These are phyloP conservation scores for Botrytis aclada DNA, from an alignment of 2,329 filamentous ascomycete genomes.

Conservation along the genomic window DNA sequence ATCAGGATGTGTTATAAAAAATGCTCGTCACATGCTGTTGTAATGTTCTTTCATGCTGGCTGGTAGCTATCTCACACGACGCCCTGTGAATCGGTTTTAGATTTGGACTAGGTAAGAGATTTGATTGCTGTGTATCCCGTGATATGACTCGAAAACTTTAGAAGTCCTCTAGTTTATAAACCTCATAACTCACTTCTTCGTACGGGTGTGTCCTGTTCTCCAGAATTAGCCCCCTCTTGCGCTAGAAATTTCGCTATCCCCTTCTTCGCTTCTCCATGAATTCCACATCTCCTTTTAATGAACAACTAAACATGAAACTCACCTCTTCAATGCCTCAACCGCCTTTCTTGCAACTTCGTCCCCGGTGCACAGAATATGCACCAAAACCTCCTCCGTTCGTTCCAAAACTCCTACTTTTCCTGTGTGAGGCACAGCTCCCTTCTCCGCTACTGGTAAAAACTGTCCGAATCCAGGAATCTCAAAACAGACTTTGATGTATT, in stretches of 20 bases:
- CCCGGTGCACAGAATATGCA: constrained; percentile 61
- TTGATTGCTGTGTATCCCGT: neutral
- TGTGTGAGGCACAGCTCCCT: constrained; percentile 57
- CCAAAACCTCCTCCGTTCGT: constrained; percentile 55
- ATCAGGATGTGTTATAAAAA: neutral
- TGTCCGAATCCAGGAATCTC: constrained; percentile 55
- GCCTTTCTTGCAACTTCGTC: constrained; percentile 53
- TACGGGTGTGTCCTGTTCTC: constrained; percentile 45
- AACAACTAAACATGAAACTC: constrained; percentile 33
- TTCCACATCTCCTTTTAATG: neutral
- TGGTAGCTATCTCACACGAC: neutral
- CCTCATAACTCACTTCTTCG: constrained; percentile 41
- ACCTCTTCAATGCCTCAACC: constrained; percentile 64
- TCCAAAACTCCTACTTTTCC: constrained; percentile 56
- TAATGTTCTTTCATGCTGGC: neutral
- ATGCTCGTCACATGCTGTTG: neutral
- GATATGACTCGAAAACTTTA: neutral
- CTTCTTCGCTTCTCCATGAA: neutral
- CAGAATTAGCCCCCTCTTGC: neutral
- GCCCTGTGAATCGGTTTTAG: neutral
- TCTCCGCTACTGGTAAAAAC: constrained; percentile 58
- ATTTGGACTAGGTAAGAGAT: neutral
- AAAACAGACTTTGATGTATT: constrained; percentile 55
- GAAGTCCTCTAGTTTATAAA: constrained; percentile 21
- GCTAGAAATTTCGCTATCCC: neutral